Evolutionary conservation across 495 filamentous ascomycete genomes (phyloP).

Genomic region (Penicillium subrubescens): DNA sequence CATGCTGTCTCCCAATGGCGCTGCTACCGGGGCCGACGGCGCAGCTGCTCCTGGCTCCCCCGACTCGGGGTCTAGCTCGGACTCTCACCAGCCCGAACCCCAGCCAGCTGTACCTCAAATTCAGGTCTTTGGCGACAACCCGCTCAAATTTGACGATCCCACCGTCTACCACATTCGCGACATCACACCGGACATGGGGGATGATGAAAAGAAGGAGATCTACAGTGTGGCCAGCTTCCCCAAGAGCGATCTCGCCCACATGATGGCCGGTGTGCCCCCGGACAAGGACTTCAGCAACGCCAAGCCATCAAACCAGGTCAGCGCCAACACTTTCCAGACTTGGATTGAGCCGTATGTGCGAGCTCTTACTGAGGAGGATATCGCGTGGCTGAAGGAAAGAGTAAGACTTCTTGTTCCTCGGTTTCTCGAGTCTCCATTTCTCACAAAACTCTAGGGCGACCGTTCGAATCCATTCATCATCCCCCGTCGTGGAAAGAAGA

Average conservation of each 20-base stretch:
- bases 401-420: slow-evolving; percentile 32
- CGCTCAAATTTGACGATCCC: slow-evolving; percentile 87
- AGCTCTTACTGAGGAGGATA: slow-evolving; percentile 88
- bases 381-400: slow-evolving; percentile 87
- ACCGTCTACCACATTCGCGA: slow-evolving; percentile 92
- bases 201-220: slow-evolving; percentile 80
- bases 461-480: slow-evolving; percentile 80
- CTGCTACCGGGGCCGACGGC: slow-evolving; percentile 50
- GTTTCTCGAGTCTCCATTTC: neutral
- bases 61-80: slow-evolving; percentile 61
- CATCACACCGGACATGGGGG: slow-evolving; percentile 68
- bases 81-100: slow-evolving; percentile 76
- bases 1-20: slow-evolving; percentile 54
- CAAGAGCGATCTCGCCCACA: slow-evolving; percentile 71
- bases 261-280: slow-evolving; percentile 85
- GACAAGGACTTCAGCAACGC: slow-evolving; percentile 94
- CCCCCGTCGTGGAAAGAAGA: slow-evolving; percentile 79
- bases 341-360: slow-evolving; percentile 92
- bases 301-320: slow-evolving; percentile 92
- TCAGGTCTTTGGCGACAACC: slow-evolving; percentile 88
- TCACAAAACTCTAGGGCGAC: slow-evolving; percentile 62
- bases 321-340: slow-evolving; percentile 81
- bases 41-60: slow-evolving; percentile 49
- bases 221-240: slow-evolving; percentile 87
- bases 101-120: slow-evolving; percentile 71